Evolutionary conservation across 176 grass and related monocot species (phyloP).

Genomic region (Musa acuminata): DNA sequence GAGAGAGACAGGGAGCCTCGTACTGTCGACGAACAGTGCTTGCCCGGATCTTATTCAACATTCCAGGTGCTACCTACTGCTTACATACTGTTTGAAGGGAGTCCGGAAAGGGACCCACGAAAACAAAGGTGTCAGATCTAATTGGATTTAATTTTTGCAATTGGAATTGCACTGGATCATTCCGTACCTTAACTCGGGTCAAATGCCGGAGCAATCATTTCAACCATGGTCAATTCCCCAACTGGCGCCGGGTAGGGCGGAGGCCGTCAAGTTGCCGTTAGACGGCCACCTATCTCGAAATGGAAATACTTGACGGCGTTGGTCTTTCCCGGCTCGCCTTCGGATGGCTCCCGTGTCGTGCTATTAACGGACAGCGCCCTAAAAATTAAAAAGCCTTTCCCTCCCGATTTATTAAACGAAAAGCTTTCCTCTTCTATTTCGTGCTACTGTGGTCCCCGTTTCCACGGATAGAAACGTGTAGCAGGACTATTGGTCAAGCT

Average conservation of each 20-base stretch:
- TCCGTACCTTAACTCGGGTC: not conserved
- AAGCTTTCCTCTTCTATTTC: not conserved
- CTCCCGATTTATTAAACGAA: not conserved
- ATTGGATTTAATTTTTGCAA: no score
- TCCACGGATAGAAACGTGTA: not conserved
- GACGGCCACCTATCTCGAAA: not conserved
- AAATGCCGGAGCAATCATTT: not conserved
- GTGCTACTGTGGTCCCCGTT: not conserved
- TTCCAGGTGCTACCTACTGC: not conserved
- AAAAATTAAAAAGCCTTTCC: not conserved
- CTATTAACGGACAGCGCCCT: conserved; percentile 15
- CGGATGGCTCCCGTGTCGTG: not conserved
- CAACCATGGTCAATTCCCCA: conserved; percentile 4
- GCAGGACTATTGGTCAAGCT: not conserved
- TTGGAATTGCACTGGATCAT: no score
- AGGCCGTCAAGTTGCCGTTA: not conserved
- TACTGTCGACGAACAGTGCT: conserved; percentile 4
- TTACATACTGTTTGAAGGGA: no score
- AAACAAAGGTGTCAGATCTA: not conserved
- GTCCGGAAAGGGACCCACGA: not conserved
- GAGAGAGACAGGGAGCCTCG: no score
- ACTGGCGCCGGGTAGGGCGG: not conserved
- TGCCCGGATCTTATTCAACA: not conserved
- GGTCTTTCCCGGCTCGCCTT: not conserved
- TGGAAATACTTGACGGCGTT: not conserved